Evolutionary conservation across 305 asterid genomes (phyloP), one percentile per base, ranked within the genome.

Genomic region (Fraxinus floribunda): DNA sequence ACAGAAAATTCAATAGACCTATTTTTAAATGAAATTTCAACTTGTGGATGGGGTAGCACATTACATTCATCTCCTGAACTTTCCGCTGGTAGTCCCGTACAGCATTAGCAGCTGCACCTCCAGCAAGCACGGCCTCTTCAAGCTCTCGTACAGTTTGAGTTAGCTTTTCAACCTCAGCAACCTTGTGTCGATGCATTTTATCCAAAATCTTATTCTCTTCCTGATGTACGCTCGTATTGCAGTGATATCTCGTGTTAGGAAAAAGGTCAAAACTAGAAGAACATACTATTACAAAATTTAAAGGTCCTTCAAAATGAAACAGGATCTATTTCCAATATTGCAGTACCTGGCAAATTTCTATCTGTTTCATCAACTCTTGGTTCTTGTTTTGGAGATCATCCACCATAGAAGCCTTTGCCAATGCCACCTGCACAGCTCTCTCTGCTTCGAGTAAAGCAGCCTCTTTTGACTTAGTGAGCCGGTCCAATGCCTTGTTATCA

Each of bases 91-190:
- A 96, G 90, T 96, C 99, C 73, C 99, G 93, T 5, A 94, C 99
- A 84, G 99, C 98, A 91, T 97, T 97, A 81, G 99, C 98, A 85
- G 99, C 99, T 57, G 99, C 99, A 81, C 99, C 99, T 52, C 99
- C 99, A 84, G 98, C 98, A 88, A 97, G 95, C 86, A 97, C 99
- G 72, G 98, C 99, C 87, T 97, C 99, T 88, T 97, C 99, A 85
- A 97, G 99, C 90, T 97, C 99, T 80, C 91, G 97, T 70, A 97
- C 99, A 78, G 99, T 92, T 90, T 96, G 99, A 78, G 99, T 96
- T 79, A 96, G 97, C 89, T 92, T 96, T 90, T 96, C 99, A 85
- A 96, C 98, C 91, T 96, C 99, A 7, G 98, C 98, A 86, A 96
- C 98, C 90, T 96, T 96, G 86, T 93, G 99, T 26, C 98, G 90